These are phyloP conservation scores for Phytophthora lateralis DNA, from an alignment of 352 stramenopile genomes.

Conservation along the genomic window DNA sequence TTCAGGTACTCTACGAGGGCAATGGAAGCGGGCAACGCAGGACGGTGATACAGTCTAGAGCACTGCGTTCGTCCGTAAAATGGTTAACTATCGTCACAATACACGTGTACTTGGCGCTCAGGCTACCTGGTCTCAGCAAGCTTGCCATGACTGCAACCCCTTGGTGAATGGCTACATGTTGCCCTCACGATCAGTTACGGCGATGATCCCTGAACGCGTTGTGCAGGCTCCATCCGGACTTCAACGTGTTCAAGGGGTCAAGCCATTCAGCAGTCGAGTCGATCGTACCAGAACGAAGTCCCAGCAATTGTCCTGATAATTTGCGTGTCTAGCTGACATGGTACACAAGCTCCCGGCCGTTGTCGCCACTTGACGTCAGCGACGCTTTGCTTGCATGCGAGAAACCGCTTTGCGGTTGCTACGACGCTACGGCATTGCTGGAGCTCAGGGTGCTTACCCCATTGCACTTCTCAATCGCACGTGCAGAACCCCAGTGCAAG, in stretches of 20 bases:
- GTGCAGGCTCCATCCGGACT: slow-evolving; percentile 16
- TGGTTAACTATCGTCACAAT: too few species aligned
- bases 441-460: neutral
- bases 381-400: slow-evolving; percentile 24
- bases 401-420: slow-evolving; percentile 19
- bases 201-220: slow-evolving; percentile 14
- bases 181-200: neutral
- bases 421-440: slow-evolving; percentile 9
- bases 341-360: slow-evolving; percentile 3
- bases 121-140: too few species aligned
- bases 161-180: neutral
- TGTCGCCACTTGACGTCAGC: slow-evolving; percentile 22
- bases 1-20: neutral
- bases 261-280: slow-evolving; percentile 16
- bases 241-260: neutral
- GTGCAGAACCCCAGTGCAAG: neutral
- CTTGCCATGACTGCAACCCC: too few species aligned
- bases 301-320: slow-evolving; percentile 16
- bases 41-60: neutral
- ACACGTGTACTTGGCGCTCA: too few species aligned
- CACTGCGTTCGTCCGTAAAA: neutral
- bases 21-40: neutral
- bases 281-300: neutral
- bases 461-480: slow-evolving; percentile 12
- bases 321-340: slow-evolving; percentile 14